Evolutionary conservation across 495 filamentous ascomycete genomes (phyloP), one percentile per base, ranked within the genome.

Genomic region (Astrothelium subdiscretum): DNA sequence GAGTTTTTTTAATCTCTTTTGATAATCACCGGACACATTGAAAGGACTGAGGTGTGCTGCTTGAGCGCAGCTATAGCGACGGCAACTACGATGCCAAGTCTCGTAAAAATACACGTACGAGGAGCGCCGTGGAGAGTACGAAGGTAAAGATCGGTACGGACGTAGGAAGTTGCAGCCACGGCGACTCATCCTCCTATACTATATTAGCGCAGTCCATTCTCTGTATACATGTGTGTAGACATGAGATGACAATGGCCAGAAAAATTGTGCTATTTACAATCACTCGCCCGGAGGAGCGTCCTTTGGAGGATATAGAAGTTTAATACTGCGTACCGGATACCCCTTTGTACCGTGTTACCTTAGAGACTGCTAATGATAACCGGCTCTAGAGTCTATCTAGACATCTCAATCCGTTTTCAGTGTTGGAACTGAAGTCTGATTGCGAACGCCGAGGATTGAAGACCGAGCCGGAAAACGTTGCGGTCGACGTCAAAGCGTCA

Each of bases 1-100:
- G 29, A 87, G 72, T 65, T 83, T 77, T 38, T 79, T 72, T 10
- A 84, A 63, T 3, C 84, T 79, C 38, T 78, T 75, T 40, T 77
- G 72, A 31, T 80, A 40, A 67, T 78, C 70, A 66, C 24, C 24
- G 6, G 48, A 10, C 48, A 29, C 24, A 54, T 4, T 29, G 8
- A 24, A 2, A 0, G 26, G 10, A 2, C 22, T 15, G 8, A 3
- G 8, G 24, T 24, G 20, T 0, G 0, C 20, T 10, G 48, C 48
- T 8, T 27, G n/a, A 15, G 48, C 29, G 24, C 12, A 20, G 29
- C 10, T 26, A 11, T 15, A 29, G 24, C 48, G 24, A 11, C 24
- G 2, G 4, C 6, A 54, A 15, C 48, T 29, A 54, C 29, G 3
- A 15, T 24, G 48, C 48, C 48, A 54, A 6, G 24, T 24, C 0